phyloP scores from a whole-genome alignment of 257 asterid genomes.

The Eucommia ulmoides region DNA sequence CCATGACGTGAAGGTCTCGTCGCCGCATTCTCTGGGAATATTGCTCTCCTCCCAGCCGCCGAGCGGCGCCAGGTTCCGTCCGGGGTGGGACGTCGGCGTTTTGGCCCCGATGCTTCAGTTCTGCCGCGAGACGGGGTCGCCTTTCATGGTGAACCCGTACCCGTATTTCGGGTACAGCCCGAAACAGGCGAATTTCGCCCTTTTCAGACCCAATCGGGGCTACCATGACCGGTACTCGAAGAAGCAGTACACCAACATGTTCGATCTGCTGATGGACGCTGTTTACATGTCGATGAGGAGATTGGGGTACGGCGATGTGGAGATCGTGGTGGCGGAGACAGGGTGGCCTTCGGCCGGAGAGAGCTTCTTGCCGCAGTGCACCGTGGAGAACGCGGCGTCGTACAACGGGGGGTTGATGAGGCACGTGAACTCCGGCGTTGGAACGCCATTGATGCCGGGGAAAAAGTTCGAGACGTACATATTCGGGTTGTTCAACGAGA shows the following conservation, averaged over 20 bases:
- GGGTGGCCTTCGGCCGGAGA: conserved; percentile 86
- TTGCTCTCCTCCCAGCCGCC: conserved; percentile 59
- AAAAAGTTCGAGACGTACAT: conserved; percentile 54
- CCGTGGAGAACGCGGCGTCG: conserved; percentile 54
- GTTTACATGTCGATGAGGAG: conserved; percentile 54
- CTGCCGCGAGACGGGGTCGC: conserved; percentile 46
- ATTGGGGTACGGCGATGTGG: conserved; percentile 64
- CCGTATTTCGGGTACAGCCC: conserved; percentile 73
- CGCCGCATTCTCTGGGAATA: conserved; percentile 76
- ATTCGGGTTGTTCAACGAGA: conserved; percentile 67
- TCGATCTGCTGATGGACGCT: conserved; percentile 66
- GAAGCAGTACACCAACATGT: conserved; percentile 57
- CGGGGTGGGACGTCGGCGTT: conserved; percentile 67
- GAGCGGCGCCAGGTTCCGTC: conserved; percentile 48
- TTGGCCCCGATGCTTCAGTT: conserved; percentile 57
- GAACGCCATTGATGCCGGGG: conserved; percentile 77
- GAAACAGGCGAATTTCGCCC: conserved; percentile 24
- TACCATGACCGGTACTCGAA: conserved; percentile 19
- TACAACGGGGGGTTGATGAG: conserved; percentile 54
- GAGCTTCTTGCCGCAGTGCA: conserved; percentile 49
- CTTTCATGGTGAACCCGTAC: conserved; percentile 90
- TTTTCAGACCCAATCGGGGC: conserved; percentile 30
- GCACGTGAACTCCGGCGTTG: conserved; percentile 32
- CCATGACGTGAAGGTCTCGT: conserved; percentile 36
- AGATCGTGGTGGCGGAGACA: conserved; percentile 65